Evolutionary conservation across 2,329 filamentous ascomycete species (phyloP), one percentile per base, ranked within the genome.

Genomic region (Colletotrichum horii): DNA sequence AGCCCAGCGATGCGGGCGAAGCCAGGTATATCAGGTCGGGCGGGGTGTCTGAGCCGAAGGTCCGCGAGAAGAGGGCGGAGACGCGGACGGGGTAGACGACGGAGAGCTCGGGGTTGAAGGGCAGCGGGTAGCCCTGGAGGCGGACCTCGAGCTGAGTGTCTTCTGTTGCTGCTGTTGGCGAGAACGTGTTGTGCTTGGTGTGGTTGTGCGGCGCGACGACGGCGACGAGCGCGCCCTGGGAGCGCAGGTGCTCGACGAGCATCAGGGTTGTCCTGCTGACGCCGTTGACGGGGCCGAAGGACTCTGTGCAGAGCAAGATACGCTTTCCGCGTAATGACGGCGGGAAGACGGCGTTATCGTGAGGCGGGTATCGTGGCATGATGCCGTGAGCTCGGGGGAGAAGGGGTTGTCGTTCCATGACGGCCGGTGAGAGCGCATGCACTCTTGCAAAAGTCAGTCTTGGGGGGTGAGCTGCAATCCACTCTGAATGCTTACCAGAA

Each of bases 221-320:
- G 11, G 92, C 91, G 66, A 94, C 90, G 22, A 92, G 87, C 14
- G 89, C 92, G 24, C 91, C 93, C 78, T 94, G 85, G n/a, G 85
- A 85, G 71, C 92, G 89, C 24, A 94, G 85, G 78, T 94, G 93
- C 80, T 92, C 90, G 70, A 94, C 91, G 67, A 94, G 88, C 86
- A 92, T 94, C 78, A 92, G 85, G 0, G 93, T 94, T 6, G 93
- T 94, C 76, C 92, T 88, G 79, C 91, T 93, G 61, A 94, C 93
- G n/a, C 93, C 93, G 80, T 94, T 94, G 81, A 94, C 91, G 0
- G 93, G 93, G 4, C 93, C 93, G 74, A 94, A 93, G 1, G 92
- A 94, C 81, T 94, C 93, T 16, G 93, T 94, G 76, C 92, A 93
- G 9, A 94, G 88, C 9, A 94, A 84, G 76, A 94, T 88, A 77